Evolutionary conservation across 2,329 filamentous ascomycete species (phyloP).

Genomic region (Colletotrichum aenigma): DNA sequence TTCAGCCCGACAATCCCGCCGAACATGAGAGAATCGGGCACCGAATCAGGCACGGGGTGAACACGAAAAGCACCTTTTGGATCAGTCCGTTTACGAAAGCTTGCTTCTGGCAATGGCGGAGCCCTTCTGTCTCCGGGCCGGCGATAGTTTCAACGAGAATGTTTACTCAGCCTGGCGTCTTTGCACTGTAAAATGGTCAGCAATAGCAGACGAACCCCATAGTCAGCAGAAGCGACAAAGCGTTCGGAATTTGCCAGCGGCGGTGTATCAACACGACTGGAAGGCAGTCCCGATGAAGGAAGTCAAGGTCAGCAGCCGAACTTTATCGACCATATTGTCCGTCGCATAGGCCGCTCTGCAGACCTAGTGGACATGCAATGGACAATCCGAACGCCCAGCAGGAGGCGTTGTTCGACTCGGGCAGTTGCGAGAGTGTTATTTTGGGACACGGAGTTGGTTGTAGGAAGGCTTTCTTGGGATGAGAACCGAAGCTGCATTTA

Average conservation of each 20-base stretch:
- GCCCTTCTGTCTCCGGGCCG: neutral
- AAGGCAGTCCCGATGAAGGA: neutral
- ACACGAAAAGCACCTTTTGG: neutral
- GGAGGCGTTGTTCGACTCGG: neutral
- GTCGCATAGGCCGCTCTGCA: neutral
- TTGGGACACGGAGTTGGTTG: neutral
- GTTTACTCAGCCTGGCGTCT: neutral
- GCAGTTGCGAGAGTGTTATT: neutral
- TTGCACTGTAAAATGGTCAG: neutral
- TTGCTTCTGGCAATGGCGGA: neutral
- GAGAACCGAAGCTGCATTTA: neutral
- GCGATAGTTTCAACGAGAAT: neutral
- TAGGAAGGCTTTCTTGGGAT: neutral
- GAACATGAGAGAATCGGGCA: neutral
- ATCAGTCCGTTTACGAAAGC: neutral
- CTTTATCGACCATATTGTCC: neutral
- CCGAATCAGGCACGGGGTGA: neutral
- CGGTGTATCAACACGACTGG: neutral
- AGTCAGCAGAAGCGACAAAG: neutral
- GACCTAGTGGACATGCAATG: neutral
- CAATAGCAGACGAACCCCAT: neutral
- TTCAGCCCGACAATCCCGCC: neutral
- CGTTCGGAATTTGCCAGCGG: neutral
- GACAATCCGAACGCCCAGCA: neutral
- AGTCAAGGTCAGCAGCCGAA: neutral